Evolutionary conservation across 805 yeast genomes (phyloP), one percentile per base, ranked within the genome.

Genomic region (Blastobotrys terrestris): DNA sequence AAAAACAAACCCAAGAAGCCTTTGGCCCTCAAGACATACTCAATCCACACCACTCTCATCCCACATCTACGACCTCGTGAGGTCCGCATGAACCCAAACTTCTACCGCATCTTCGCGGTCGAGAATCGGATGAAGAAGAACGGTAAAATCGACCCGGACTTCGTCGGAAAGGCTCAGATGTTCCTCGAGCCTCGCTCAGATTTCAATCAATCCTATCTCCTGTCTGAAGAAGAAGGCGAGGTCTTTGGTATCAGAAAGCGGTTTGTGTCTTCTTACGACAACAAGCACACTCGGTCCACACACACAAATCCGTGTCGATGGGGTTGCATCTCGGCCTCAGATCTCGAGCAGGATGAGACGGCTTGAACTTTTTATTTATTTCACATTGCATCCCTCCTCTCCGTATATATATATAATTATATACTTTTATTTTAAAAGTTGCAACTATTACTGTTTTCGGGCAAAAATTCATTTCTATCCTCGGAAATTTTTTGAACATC

Each of bases 51-150:
- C 13, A 66, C 66, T 31, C 60, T 63, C 22, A 54, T 64, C 16
- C 65, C 63, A 6, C 56, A 61, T 39, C 40, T 56, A 8, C 60
- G 67, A 3, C 66, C 69, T 2, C 65, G 69, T 14, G 68, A 65
- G 48, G 59, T 61, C 14, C 63, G 72, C 8, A 57, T 65, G 58
- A 68, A 68, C 53, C 61, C 69, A 18, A 63, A 63, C 31, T 68
- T 67, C 51, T 59, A 67, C 44, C 66, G 70, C 13, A 53, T 67
- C 19, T 58, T 63, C 39, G 72, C 72, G 2, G 55, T 68, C 44
- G 72, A 68, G 51, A 57, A 61, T 26, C 55, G 60, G 39, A 67
- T 68, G 71, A 60, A 69, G 22, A 53, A 55, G 22, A 55, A 60
- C 46, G 71, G 71, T 26, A 68, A 68, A 52, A 58, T 68, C 21